Base-by-base conservation (phyloP, 2,329 filamentous ascomycete genomes). In the Aspergillus awamori region DNA sequence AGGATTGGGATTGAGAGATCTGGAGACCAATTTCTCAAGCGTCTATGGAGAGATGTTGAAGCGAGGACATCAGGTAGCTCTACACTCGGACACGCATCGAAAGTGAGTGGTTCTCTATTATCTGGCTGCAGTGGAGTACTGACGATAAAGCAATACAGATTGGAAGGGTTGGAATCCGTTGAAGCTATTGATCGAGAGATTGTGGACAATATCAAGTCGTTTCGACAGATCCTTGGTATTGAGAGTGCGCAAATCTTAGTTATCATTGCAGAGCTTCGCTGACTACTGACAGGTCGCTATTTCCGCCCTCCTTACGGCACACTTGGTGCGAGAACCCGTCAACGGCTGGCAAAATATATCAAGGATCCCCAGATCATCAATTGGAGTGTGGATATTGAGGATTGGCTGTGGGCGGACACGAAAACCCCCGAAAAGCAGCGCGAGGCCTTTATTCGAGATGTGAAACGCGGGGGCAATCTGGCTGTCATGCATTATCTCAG, bases 401-500 rank as follows among this genome's bases (percentile, higher is more conserved):
- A 91, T 71, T 90, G 87, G 86, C 69, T 88, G 24, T 91, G 87
- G 86, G 87, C 86, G 1, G 76, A 83, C 70, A 83, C 81, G 0
- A 69, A 76, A 47, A 89, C 87, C 3, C 88, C 88, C 0, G 84
- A 89, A 77, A 86, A 87, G 69, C 88, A 90, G 75, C 76, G 89
- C 13, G 84, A 85, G 3, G 86, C 87, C 11, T 90, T 91, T 76
- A 81, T 85, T 70, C 80, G 84, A 3, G 86, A 89, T 70, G 81
- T 90, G 2, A 78, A 80, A 24, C 85, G 83, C 67, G 88, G 88
- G 1, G 88, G 88, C 1, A 82, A 83, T 64, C 76, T 91, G 53
- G 86, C 88, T 0, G 88, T 91, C 11, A 84, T 90, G 82, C 88
- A 91, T 74, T 91, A 89, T 72, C 75, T 90, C 38, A 88, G 87